Conservation (phyloP, 176 grass and related monocot species). For the Carex parvula region DNA sequence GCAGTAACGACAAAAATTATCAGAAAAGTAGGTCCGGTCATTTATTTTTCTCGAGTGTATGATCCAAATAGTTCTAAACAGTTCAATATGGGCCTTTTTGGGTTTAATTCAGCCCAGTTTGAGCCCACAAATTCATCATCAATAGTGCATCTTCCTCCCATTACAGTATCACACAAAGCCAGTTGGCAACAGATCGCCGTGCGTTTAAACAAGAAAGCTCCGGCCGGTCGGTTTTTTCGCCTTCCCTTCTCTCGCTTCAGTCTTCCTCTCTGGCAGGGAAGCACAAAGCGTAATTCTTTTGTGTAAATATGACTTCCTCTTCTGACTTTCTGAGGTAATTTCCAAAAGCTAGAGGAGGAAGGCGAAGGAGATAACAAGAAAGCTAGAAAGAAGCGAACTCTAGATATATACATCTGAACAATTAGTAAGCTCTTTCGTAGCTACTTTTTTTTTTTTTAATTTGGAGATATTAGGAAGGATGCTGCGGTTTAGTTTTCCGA, state of each 20-base stretch:
- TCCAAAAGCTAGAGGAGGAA: not conserved
- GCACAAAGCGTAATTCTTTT: not conserved
- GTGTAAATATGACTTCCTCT: not conserved
- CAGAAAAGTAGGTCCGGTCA: not conserved
- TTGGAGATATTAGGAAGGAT: not conserved
- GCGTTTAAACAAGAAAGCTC: too few species aligned
- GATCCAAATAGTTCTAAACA: not conserved
- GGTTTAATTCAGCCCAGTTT: not conserved
- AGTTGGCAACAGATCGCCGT: not conserved
- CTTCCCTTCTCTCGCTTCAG: too few species aligned
- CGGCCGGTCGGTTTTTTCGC: too few species aligned
- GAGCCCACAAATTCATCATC: not conserved
- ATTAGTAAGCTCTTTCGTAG: not conserved
- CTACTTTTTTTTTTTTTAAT: not conserved
- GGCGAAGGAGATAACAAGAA: not conserved
- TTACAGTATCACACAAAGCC: too few species aligned
- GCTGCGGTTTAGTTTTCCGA: not conserved
- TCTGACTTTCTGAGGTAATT: not conserved
- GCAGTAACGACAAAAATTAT: not conserved
- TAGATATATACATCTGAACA: not conserved
- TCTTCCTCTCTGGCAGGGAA: too few species aligned
- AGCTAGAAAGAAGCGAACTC: not conserved
- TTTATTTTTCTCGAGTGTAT: not conserved
- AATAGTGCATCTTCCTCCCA: not conserved
- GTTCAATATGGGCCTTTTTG: not conserved